These are phyloP conservation scores for Phaffomyces thermotolerans DNA, from an alignment of 805 yeast species.

Conservation along the genomic window DNA sequence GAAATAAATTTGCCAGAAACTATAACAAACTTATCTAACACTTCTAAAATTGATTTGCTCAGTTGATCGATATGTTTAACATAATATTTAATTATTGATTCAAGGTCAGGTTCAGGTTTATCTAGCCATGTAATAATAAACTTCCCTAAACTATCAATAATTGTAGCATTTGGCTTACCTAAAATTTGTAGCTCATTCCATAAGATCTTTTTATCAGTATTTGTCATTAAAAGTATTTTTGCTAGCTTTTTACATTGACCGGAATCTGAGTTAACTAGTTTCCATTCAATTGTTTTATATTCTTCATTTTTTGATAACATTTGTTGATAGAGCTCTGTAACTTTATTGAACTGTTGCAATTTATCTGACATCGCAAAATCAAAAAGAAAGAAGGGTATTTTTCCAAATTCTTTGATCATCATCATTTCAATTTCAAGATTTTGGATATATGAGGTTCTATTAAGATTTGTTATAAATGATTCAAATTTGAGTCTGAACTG, in stretches of 20 bases:
- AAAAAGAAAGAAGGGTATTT: slow-evolving; percentile 13
- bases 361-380: slow-evolving; percentile 8
- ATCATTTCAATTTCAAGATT: slow-evolving; percentile 6
- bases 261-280: slow-evolving; percentile 6
- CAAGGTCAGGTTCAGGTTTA: background rate
- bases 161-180: slow-evolving; percentile 12
- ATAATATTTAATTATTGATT: slow-evolving; percentile 6
- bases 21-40: slow-evolving; percentile 9
- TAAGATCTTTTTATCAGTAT: slow-evolving; percentile 11
- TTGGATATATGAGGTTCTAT: slow-evolving; percentile 3
- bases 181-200: slow-evolving; percentile 9
- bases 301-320: background rate
- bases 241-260: slow-evolving; percentile 3
- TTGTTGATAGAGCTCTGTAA: slow-evolving; percentile 1
- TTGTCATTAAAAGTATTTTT: slow-evolving; percentile 11
- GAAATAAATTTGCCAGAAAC: slow-evolving; percentile 1
- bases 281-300: slow-evolving; percentile 14
- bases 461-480: slow-evolving; percentile 15
- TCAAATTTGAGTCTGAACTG: slow-evolving; percentile 13
- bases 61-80: background rate
- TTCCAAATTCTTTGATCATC: background rate
- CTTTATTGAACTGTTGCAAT: slow-evolving; percentile 5
- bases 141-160: slow-evolving; percentile 9
- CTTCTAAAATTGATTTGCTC: background rate
- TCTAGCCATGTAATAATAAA: slow-evolving; percentile 3